Percentiles rank a stretch among this genome's conserved stretches.
Evolutionary conservation across 208 protist species (phyloP).

Genomic region (Entamoeba dispar): DNA sequence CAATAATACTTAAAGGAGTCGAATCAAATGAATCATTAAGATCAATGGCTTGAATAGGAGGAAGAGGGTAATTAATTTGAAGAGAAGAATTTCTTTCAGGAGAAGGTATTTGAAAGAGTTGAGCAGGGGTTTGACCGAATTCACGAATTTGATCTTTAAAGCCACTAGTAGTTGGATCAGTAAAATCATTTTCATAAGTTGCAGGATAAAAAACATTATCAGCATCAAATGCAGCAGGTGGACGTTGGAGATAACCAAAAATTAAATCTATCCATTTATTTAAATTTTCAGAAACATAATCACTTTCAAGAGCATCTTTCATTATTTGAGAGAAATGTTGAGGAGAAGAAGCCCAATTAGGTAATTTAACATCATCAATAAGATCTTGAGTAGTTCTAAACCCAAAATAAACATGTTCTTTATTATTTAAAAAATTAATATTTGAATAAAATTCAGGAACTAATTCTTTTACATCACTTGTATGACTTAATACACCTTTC

Average conservation of each 20-base stretch:
- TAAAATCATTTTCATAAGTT: not conserved
- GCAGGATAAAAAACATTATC: conserved; percentile 7
- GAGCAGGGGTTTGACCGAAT: not conserved
- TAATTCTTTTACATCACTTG: conserved; percentile 25
- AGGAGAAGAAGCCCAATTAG: conserved; percentile 19
- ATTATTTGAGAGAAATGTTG: conserved; percentile 15
- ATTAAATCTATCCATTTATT: conserved; percentile 24
- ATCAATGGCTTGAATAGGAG: not conserved
- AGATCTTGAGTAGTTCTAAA: not conserved
- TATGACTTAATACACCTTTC: not conserved
- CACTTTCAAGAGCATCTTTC: conserved; percentile 2
- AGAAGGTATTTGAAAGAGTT: not conserved
- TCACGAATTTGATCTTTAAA: not conserved
- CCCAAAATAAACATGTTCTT: conserved; percentile 18
- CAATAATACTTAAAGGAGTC: not conserved
- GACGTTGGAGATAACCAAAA: conserved; percentile 7
- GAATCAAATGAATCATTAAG: not conserved
- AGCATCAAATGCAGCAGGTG: not conserved
- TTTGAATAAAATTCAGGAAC: conserved; percentile 33
- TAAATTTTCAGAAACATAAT: conserved; percentile 12
- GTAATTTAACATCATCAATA: conserved; percentile 30
- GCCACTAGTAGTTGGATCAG: not conserved
- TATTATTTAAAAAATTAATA: conserved; percentile 19
- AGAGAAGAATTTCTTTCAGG: not conserved
- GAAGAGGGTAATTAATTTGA: not conserved